These are phyloP conservation scores for Saccharomyces hybrid DNA, from an alignment of 1,139 yeast species.

Conservation along the genomic window DNA sequence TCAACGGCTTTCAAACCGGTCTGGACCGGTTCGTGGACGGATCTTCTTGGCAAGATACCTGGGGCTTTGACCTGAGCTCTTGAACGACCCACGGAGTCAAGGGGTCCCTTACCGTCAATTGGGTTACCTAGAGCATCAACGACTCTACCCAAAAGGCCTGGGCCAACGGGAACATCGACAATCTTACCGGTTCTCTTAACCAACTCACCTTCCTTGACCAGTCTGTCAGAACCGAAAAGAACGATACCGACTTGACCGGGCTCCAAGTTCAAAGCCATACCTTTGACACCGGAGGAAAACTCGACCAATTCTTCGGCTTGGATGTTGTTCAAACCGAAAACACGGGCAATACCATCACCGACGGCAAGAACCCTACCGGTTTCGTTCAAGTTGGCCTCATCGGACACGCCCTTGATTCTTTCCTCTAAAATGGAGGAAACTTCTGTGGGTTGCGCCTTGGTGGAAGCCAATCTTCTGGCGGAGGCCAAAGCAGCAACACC, in stretches of 20 bases:
- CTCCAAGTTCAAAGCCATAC: conserved; percentile 99
- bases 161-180: conserved; percentile 99
- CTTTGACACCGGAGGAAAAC: conserved; percentile 98
- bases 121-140: conserved; percentile 99
- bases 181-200: conserved; percentile 99
- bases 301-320: conserved; percentile 99
- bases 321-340: conserved; percentile 97
- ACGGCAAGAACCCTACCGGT: conserved; percentile 99
- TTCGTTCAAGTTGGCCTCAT: conserved; percentile 95
- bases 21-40: conserved; percentile 98
- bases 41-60: conserved; percentile 98
- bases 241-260: conserved; percentile 99
- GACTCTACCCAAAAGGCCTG: conserved; percentile 96
- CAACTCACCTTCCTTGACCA: conserved; percentile 98
- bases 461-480: conserved; percentile 74
- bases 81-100: conserved; percentile 73
- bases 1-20: conserved; percentile 99
- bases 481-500: conserved; percentile 35
- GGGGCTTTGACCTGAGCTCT: conserved; percentile 99
- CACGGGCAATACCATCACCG: conserved; percentile 99
- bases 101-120: conserved; percentile 99
- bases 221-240: conserved; percentile 98
- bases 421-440: conserved; percentile 98
- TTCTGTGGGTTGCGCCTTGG: conserved; percentile 98
- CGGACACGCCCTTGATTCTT: conserved; percentile 98